Conservation (phyloP, 208 protist genomes). For the Leishmania amazonensis region DNA sequence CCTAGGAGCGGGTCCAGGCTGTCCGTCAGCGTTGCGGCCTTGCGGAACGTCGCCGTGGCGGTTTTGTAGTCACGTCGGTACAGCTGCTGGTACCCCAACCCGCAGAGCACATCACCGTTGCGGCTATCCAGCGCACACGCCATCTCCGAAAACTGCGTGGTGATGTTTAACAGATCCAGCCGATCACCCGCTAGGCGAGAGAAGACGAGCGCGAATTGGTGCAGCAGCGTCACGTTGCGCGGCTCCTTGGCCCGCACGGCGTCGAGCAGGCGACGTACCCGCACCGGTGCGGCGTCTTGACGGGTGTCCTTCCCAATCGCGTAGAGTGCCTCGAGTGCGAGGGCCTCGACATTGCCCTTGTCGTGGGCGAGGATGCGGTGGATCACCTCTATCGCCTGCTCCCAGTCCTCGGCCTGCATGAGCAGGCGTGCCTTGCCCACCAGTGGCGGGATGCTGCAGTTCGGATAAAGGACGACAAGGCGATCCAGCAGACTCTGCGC, state of each 20-base stretch:
- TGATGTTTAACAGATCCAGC: constrained; percentile 65
- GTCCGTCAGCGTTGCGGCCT: constrained; percentile 79
- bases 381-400: constrained; percentile 86
- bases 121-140: constrained; percentile 57
- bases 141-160: constrained; percentile 66
- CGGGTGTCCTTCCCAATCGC: constrained; percentile 79
- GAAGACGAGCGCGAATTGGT: constrained; percentile 73
- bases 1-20: constrained; percentile 77
- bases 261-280: constrained; percentile 65
- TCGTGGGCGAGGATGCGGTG: constrained; percentile 83
- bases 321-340: constrained; percentile 75
- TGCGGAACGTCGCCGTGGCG: constrained; percentile 70
- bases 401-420: constrained; percentile 93
- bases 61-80: constrained; percentile 76
- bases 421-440: constrained; percentile 87
- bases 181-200: constrained; percentile 51
- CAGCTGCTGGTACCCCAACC: constrained; percentile 80
- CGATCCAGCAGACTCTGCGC: constrained; percentile 87
- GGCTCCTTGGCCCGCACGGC: constrained; percentile 74
- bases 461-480: constrained; percentile 73
- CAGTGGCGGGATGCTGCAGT: constrained; percentile 59
- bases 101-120: constrained; percentile 81
- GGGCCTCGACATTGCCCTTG: constrained; percentile 76
- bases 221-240: constrained; percentile 76
- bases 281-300: constrained; percentile 54